Percentiles rank a stretch among this genome's conserved stretches.
Evolutionary conservation across 1,284 basidiomycete genomes (phyloP).

Genomic region (Ustilago cynodontis): DNA sequence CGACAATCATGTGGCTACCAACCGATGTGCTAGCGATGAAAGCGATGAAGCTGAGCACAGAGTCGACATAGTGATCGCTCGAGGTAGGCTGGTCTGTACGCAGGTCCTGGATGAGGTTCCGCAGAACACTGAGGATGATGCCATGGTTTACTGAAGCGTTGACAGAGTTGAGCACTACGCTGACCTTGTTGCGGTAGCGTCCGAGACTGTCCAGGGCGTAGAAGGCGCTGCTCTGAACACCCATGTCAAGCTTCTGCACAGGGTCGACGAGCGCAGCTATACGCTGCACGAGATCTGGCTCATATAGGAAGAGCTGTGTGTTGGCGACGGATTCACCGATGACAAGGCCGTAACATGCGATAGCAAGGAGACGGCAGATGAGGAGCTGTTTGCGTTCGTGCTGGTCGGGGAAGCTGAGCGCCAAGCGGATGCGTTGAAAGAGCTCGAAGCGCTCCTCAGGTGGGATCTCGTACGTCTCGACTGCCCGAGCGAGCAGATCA

Average conservation of each 20-base stretch:
- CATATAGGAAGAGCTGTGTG: constrained; percentile 89
- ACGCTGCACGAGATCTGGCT: constrained; percentile 80
- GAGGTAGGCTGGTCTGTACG: constrained; percentile 73
- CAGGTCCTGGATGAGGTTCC: constrained; percentile 54
- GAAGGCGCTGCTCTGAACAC: constrained; percentile 81
- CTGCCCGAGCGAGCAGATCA: constrained; percentile 78
- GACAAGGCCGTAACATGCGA: constrained; percentile 78
- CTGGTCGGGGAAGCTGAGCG: constrained; percentile 77
- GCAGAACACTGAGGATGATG: constrained; percentile 72
- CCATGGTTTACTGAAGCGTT: constrained; percentile 98
- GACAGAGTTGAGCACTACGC: constrained; percentile 88
- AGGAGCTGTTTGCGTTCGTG: constrained; percentile 83
- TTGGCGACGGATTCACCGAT: constrained; percentile 79
- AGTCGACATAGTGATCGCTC: constrained; percentile 71
- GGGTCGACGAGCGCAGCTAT: constrained; percentile 60
- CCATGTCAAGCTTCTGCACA: constrained; percentile 37
- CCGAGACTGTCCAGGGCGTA: constrained; percentile 89
- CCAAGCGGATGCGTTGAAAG: constrained; percentile 86
- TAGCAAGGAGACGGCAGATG: constrained; percentile 83
- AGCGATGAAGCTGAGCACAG: constrained; percentile 84
- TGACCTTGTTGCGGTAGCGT: constrained; percentile 83
- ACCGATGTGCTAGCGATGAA: constrained; percentile 85
- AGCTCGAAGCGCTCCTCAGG: constrained; percentile 89
- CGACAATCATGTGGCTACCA: constrained; percentile 91
- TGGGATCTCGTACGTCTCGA: constrained; percentile 81